Percentiles rank a stretch among this genome's conserved stretches.
Evolutionary conservation across 139 green algal genomes (phyloP).

Genomic region (Chlorella sp.): DNA sequence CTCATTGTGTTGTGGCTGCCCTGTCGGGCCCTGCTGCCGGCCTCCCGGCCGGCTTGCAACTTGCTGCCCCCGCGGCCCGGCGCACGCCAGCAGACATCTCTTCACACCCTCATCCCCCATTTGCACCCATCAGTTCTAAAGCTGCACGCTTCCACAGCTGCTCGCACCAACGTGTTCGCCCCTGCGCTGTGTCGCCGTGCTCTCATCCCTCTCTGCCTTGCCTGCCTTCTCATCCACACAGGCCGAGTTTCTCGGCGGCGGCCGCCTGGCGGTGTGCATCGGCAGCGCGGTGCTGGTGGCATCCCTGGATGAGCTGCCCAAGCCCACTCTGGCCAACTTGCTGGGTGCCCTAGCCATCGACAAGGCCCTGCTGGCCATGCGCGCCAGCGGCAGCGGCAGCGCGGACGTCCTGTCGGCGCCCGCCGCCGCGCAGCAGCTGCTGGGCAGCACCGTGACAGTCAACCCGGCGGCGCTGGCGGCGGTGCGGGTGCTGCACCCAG

Average conservation of each 20-base stretch:
- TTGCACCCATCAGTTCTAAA: too few relatives aligned
- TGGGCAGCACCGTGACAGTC: neutral
- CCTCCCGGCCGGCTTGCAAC: neutral
- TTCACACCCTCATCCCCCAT: too few relatives aligned
- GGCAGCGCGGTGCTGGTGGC: slow-evolving; percentile 16
- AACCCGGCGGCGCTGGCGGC: slow-evolving; percentile 27
- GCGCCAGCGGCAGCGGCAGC: neutral
- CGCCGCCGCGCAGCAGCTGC: neutral
- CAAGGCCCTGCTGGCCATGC: neutral
- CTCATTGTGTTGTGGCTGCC: neutral
- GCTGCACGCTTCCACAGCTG: neutral
- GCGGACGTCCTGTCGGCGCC: neutral
- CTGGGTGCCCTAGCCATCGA: slow-evolving; percentile 23
- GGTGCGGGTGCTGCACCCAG: slow-evolving; percentile 13
- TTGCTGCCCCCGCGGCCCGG: slow-evolving; percentile 4
- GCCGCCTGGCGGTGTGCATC: slow-evolving; percentile 2
- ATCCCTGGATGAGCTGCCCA: neutral
- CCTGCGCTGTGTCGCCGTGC: neutral
- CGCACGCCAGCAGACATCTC: neutral
- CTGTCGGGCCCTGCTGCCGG: neutral
- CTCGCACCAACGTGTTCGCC: neutral
- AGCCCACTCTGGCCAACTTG: slow-evolving; percentile 39
- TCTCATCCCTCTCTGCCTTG: neutral
- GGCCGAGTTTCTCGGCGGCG: neutral
- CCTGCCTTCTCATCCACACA: neutral